A percentile compares a stretch with the other conserved stretches of the same genome.
These are phyloP conservation scores for Posidonia australis DNA, from an alignment of 106 monocot genomes.

Conservation along the genomic window DNA sequence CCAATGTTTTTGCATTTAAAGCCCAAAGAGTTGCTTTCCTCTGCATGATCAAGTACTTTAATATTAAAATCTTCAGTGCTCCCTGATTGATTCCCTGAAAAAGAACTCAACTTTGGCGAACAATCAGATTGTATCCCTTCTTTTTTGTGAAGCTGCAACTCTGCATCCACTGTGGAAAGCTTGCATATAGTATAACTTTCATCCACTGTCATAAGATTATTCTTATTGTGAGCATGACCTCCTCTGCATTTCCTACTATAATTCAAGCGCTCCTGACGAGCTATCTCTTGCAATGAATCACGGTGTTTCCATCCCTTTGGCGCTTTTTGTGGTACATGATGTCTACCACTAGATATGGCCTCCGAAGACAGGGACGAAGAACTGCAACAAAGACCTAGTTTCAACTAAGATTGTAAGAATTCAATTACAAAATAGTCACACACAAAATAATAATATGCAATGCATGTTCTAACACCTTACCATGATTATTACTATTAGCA, in stretches of 20 bases:
- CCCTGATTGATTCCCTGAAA: conserved; percentile 10
- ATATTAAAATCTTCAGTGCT: conserved; percentile 4
- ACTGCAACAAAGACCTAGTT: conserved; percentile 21
- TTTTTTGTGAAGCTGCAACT: conserved; percentile 16
- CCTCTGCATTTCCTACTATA: conserved; percentile 54
- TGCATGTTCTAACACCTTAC: conserved; percentile 11
- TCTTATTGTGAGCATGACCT: conserved; percentile 1
- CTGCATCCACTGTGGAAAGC: not conserved
- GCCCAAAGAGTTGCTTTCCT: conserved; percentile 5
- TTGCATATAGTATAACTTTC: conserved; percentile 20
- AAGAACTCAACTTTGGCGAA: conserved; percentile 16
- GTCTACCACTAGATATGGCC: conserved; percentile 26
- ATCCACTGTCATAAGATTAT: conserved; percentile 29
- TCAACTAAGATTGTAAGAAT: not conserved
- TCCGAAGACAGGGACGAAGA: conserved; percentile 16
- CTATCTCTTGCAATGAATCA: conserved; percentile 53
- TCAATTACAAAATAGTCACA: not conserved
- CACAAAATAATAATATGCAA: not conserved
- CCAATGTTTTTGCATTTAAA: conserved; percentile 10
- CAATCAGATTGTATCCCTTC: conserved; percentile 22
- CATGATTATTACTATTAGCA: conserved; percentile 9
- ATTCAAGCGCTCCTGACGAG: conserved; percentile 71
- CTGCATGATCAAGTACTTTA: conserved; percentile 8
- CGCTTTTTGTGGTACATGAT: conserved; percentile 24
- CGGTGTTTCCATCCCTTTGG: conserved; percentile 46